Conservation (phyloP, 129 eudicot genomes). For the Chrysanthemum lavandulifolium region DNA sequence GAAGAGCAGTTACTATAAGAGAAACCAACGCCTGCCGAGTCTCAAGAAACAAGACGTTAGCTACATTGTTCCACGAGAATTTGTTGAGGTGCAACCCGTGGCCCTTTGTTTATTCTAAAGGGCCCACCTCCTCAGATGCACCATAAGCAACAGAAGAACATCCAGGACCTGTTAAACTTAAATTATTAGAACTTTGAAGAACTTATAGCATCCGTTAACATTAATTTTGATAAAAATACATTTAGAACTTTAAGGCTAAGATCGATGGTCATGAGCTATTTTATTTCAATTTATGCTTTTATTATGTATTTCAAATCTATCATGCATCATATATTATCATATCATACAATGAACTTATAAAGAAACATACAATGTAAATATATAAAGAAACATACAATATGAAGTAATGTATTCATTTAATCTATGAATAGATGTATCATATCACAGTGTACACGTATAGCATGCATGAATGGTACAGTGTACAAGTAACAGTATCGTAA, state of each 20-base stretch:
- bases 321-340: neutral
- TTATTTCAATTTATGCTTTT: too few species aligned
- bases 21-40: constrained; percentile 98
- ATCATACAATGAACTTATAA: neutral
- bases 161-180: constrained; percentile 66
- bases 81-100: constrained; percentile 71
- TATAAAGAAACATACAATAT: neutral
- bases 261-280: too few species aligned
- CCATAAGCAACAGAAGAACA: constrained; percentile 98
- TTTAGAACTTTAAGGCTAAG: too few species aligned
- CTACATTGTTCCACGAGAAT: constrained; percentile 80
- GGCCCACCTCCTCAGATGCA: constrained; percentile 97
- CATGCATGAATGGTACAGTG: constrained; percentile 22
- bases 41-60: constrained; percentile 85
- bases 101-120: constrained; percentile 81
- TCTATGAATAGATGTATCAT: neutral
- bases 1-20: constrained; percentile 82
- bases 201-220: neutral
- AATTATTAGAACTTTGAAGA: neutral
- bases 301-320: too few species aligned
- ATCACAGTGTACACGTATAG: constrained; percentile 13
- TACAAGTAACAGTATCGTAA: constrained; percentile 18
- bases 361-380: neutral
- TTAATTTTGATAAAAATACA: neutral
- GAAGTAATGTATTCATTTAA: neutral